Conservation (phyloP, 2,329 filamentous ascomycete genomes). For the Verticillium isaacii region DNA sequence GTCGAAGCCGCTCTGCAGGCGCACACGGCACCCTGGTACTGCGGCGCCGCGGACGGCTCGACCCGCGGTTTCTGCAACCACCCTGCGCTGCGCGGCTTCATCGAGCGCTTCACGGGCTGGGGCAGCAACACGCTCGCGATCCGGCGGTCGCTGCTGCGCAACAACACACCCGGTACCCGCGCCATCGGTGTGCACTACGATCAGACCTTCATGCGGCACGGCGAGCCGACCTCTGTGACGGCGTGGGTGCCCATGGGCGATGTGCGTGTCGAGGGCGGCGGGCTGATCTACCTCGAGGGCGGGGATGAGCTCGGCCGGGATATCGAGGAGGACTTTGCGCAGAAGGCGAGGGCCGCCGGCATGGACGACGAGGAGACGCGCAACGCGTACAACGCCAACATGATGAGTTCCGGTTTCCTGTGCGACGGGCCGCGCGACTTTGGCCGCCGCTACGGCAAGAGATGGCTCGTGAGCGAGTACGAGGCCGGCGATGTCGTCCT, state of each 20-base stretch:
- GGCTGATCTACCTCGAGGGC: constrained; percentile 54
- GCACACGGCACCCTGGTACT: constrained; percentile 46
- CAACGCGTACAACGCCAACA: constrained; percentile 52
- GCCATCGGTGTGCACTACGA: constrained; percentile 59
- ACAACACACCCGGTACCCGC: constrained; percentile 51
- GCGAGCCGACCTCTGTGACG: constrained; percentile 49
- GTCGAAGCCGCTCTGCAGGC: constrained; percentile 42
- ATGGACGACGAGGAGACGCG: constrained; percentile 46
- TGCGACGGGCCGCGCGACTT: constrained; percentile 40
- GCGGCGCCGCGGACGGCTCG: constrained; percentile 15
- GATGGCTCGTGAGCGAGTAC: constrained; percentile 31
- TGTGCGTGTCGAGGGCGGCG: constrained; percentile 48
- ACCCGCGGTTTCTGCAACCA: constrained; percentile 42
- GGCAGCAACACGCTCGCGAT: constrained; percentile 35
- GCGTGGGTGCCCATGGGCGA: constrained; percentile 55
- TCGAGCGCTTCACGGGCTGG: constrained; percentile 50
- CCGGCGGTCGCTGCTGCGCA: constrained; percentile 44
- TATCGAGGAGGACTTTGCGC: constrained; percentile 44
- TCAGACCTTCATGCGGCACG: constrained; percentile 52
- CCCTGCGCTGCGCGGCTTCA: constrained; percentile 40
- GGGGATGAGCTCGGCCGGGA: constrained; percentile 24
- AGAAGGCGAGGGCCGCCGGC: constrained; percentile 40
- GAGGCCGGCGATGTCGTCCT: constrained; percentile 35
- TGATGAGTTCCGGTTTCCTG: constrained; percentile 51
- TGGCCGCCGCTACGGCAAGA: constrained; percentile 17